phyloP scores from a whole-genome alignment of 352 stramenopile species.

The Phytophthora foliorum region DNA sequence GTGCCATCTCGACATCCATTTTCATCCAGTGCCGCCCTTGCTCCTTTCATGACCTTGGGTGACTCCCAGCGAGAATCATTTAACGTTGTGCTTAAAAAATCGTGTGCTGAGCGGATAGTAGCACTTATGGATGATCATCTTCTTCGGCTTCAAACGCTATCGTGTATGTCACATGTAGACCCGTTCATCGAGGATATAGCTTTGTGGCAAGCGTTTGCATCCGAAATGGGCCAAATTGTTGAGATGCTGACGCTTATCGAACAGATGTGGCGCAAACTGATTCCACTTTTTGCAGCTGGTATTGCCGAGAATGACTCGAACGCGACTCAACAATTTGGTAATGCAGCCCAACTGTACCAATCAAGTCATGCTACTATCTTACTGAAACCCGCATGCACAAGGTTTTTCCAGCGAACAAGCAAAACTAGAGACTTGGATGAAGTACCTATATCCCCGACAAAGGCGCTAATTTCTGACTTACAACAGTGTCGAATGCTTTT shows the following conservation, averaged over 20 bases:
- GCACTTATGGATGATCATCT: constrained; percentile 72
- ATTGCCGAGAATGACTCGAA: constrained; percentile 59
- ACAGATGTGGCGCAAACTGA: constrained; percentile 58
- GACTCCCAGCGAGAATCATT: constrained; percentile 5
- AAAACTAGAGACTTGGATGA: background rate
- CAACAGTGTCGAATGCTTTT: constrained; percentile 49
- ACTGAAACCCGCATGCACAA: constrained; percentile 43
- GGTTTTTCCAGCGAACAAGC: constrained; percentile 35
- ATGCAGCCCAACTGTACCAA: constrained; percentile 55
- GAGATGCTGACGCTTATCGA: constrained; percentile 55
- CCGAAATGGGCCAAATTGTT: constrained; percentile 47
- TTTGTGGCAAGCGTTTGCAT: constrained; percentile 59
- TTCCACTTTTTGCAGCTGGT: constrained; percentile 56
- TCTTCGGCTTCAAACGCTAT: constrained; percentile 56
- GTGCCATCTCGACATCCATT: constrained; percentile 34
- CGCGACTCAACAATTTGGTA: constrained; percentile 52
- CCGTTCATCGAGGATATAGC: constrained; percentile 59
- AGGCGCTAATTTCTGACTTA: constrained; percentile 46
- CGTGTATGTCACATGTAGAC: constrained; percentile 52
- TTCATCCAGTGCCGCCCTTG: constrained; percentile 7
- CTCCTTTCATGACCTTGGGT: constrained; percentile 1
- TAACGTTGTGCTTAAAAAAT: constrained; percentile 44
- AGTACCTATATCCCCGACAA: background rate
- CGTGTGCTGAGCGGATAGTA: constrained; percentile 52
- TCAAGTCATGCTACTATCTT: constrained; percentile 37